Evolutionary conservation across 768 basidiomycete genomes (phyloP).

Genomic region (Leucocoprinus birnbaumii): DNA sequence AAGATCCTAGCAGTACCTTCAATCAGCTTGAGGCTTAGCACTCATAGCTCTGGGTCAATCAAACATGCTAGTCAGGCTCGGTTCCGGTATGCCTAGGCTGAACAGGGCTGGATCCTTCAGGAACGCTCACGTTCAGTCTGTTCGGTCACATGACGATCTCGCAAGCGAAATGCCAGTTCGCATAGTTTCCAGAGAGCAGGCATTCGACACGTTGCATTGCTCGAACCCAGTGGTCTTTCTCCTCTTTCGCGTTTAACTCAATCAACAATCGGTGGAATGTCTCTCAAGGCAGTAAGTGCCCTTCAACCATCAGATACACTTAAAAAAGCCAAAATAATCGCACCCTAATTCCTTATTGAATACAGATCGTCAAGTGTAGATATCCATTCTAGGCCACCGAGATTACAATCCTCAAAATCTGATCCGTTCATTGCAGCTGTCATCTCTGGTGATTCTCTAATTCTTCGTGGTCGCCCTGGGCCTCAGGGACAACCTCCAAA

Average conservation of each 20-base stretch:
- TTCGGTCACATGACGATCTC: constrained; percentile 11
- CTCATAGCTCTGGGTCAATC: no score
- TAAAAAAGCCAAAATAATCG: constrained; percentile 7
- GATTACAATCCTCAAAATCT: constrained; percentile 15
- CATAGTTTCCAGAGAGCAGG: not conserved
- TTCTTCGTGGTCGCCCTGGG: constrained; percentile 74
- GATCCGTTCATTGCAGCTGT: constrained; percentile 54
- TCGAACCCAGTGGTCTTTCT: not conserved
- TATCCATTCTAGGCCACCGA: constrained; percentile 12
- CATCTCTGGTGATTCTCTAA: constrained; percentile 86
- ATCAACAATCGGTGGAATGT: constrained; percentile 40
- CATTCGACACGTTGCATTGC: constrained; percentile 9
- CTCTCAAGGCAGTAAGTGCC: constrained; percentile 69
- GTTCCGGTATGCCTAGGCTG: no score
- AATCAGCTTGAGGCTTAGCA: no score
- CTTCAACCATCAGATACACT: not conserved
- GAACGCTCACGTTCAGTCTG: no score
- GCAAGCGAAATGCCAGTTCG: not conserved
- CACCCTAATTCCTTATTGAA: no score
- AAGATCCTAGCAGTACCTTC: no score
- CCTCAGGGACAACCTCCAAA: constrained; percentile 87
- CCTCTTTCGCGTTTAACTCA: not conserved
- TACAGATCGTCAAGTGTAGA: constrained; percentile 61
- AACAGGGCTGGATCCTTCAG: no score
- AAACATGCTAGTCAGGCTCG: no score